Evolutionary conservation across 2,329 filamentous ascomycete genomes (phyloP), one percentile per base, ranked within the genome.

Genomic region (Clarireedia monteithiana): DNA sequence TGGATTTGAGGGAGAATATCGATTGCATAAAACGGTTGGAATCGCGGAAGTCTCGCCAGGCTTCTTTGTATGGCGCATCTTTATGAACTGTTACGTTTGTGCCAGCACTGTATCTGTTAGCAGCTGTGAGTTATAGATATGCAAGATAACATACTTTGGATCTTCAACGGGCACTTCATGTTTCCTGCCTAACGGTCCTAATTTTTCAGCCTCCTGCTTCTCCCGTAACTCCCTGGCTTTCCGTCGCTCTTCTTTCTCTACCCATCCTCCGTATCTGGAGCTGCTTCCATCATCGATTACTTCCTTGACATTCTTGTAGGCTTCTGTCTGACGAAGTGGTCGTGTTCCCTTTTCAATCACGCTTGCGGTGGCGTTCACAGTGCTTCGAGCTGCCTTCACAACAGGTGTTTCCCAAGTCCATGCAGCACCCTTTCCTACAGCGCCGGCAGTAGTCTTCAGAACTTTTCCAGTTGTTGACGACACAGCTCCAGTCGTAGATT

Each of bases 381-480:
- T 90, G 67, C 89, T 88, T 62, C 94, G 82, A 27, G 96, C 83
- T 47, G 90, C 94, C 75, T 96, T 96, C 64, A 97, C 89, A 9
- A 95, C 89, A 4, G 86, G 79, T 0, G 94, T 96, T 60, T 99
- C 91, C 94, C 94, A 99, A 2, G 94, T 97, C 91, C 91, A 97
- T 7, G 88, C 82, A 20, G 94, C 94, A 68, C 91, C 85, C 71
- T 95, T 91, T 56, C 92, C 94, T 63, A 99, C 86, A 30, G 82
- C 91, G 44, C 85, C 84, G 55, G 89, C 94, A 3, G 92, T 96
- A 12, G 82, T 83, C 73, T 95, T 95, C 62, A 97, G 74, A 1
- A 89, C 91, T 49, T 84, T 85, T 7, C 86, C 83, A 5, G 91
- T 90, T 15, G 85, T 89, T 6, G 85, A 85, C 9, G 87, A 83